Percentiles rank a stretch among this genome's conserved stretches.
phyloP scores from a whole-genome alignment of 306 rosid genomes.

The Cajanus cajan region DNA sequence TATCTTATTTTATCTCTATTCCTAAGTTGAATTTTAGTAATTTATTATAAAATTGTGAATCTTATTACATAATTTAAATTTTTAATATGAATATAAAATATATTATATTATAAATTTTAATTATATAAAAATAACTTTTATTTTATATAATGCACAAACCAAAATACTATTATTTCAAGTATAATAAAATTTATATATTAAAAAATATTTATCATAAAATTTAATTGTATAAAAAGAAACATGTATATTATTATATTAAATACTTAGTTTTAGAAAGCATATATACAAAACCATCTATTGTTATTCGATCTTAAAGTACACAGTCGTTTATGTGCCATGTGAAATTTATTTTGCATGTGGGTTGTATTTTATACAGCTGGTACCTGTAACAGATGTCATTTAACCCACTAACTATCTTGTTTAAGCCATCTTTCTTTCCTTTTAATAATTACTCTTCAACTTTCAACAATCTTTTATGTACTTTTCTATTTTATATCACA shows the following conservation, averaged over 20 bases:
- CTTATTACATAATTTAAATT: not conserved
- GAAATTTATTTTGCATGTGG: not conserved
- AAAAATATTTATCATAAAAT: not conserved
- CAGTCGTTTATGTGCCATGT: no score
- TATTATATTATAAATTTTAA: not conserved
- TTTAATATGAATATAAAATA: not conserved
- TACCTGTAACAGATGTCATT: not conserved
- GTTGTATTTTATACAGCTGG: not conserved
- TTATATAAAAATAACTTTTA: not conserved
- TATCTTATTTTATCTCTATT: not conserved
- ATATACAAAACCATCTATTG: no score
- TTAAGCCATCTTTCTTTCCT: not conserved
- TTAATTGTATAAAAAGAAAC: no score
- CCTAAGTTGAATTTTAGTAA: not conserved
- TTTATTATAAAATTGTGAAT: not conserved
- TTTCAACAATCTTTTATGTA: not conserved
- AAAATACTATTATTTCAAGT: not conserved
- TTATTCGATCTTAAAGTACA: no score
- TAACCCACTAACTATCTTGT: not conserved
- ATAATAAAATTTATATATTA: not conserved
- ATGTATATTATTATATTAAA: no score
- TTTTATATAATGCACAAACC: not conserved
- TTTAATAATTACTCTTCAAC: not conserved
- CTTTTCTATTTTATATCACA: not conserved
- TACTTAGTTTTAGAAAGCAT: not conserved